Percentiles rank a stretch among this genome's conserved stretches.
These are phyloP conservation scores for Lycium ferocissimum DNA, from an alignment of 257 asterid species.

Conservation along the genomic window DNA sequence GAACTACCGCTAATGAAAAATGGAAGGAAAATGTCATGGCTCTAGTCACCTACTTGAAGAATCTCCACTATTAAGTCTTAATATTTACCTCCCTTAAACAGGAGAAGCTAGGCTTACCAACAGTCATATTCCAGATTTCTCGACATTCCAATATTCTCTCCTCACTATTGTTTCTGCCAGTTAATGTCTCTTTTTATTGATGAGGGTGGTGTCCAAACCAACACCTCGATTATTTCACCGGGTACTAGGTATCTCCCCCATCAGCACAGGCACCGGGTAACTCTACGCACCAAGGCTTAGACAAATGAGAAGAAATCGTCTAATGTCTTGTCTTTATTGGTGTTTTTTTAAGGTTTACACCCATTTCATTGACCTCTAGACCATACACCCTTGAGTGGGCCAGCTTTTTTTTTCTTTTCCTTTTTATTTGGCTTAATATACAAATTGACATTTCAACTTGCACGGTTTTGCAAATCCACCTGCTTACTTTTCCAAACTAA, in stretches of 20 bases:
- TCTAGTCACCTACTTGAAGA: background rate
- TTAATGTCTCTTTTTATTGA: background rate
- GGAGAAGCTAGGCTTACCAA: background rate
- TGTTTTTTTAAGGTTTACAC: background rate
- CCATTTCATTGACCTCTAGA: background rate
- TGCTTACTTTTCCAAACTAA: background rate
- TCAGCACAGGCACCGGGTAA: background rate
- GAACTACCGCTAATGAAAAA: background rate
- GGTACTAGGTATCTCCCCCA: background rate
- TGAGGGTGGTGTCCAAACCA: background rate
- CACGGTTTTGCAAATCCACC: background rate
- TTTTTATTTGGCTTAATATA: background rate
- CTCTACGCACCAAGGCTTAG: background rate
- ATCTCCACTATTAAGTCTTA: background rate
- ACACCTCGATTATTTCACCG: background rate
- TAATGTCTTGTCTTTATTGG: background rate
- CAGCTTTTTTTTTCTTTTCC: background rate
- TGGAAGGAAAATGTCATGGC: background rate
- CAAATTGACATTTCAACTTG: background rate
- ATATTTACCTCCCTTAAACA: background rate
- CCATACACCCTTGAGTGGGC: background rate
- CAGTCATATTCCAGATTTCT: background rate
- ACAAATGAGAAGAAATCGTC: background rate
- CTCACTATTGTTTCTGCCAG: conserved; percentile 3
- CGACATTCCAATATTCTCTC: background rate